phyloP scores from a whole-genome alignment of 2,329 filamentous ascomycete species.

The Gnomoniopsis sp. region DNA sequence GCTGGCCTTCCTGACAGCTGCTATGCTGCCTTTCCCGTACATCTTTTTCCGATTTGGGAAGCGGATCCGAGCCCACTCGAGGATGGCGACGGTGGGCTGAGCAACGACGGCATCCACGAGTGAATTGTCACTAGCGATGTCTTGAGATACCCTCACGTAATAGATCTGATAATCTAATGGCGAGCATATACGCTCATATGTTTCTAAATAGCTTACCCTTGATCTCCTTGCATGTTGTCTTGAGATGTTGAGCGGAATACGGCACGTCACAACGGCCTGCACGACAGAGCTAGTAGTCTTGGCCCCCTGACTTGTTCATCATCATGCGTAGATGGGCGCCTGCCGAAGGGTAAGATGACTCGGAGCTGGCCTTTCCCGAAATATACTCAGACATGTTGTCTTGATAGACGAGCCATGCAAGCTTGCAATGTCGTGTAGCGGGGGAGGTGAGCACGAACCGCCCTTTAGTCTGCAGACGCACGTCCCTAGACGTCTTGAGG shows the following conservation, averaged over 20 bases:
- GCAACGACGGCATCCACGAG: not conserved
- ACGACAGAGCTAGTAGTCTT: not conserved
- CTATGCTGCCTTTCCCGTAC: conserved; percentile 63
- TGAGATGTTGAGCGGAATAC: not conserved
- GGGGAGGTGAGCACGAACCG: not conserved
- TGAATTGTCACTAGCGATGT: not conserved
- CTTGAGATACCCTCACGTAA: not conserved
- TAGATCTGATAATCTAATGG: not conserved
- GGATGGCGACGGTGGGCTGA: conserved; percentile 40
- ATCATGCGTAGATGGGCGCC: not conserved
- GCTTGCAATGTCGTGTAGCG: conserved; percentile 12
- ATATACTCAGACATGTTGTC: not conserved
- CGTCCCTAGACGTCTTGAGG: not conserved
- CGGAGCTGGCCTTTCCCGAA: not conserved
- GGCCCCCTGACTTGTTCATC: not conserved
- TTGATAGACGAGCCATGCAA: conserved; percentile 11
- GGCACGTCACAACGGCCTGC: not conserved
- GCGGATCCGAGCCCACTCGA: conserved; percentile 50
- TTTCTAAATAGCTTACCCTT: not conserved
- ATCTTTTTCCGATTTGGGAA: conserved; percentile 62
- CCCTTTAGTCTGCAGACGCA: not conserved
- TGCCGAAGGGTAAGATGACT: not conserved
- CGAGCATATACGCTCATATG: not conserved
- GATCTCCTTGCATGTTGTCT: not conserved
- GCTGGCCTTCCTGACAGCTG: conserved; percentile 58